phyloP scores from a whole-genome alignment of 495 filamentous ascomycete species.

The Aspergillus avenaceus region DNA sequence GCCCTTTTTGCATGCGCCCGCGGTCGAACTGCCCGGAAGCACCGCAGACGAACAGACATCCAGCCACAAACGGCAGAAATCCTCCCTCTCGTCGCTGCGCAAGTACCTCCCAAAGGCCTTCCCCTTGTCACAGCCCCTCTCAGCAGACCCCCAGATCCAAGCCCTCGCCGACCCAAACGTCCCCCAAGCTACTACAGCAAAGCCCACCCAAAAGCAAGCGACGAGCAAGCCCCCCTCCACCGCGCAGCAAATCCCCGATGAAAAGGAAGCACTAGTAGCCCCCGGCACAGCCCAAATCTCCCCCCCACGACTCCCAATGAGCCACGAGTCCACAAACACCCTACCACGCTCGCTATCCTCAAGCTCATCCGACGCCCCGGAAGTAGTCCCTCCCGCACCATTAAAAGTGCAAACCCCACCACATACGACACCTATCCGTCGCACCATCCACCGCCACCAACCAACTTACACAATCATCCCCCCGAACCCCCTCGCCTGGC shows the following conservation, averaged over 20 bases:
- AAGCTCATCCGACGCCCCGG: conserved; percentile 39
- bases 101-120: conserved; percentile 36
- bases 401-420: conserved; percentile 28
- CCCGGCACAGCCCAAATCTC: not conserved
- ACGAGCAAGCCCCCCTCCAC: not conserved
- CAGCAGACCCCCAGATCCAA: conserved; percentile 40
- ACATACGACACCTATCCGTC: conserved; percentile 18
- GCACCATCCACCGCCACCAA: conserved; percentile 6
- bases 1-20: conserved; percentile 7
- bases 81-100: conserved; percentile 35
- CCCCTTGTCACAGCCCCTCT: conserved; percentile 28
- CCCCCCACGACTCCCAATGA: conserved; percentile 5
- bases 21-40: conserved; percentile 20
- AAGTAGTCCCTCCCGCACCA: conserved; percentile 27
- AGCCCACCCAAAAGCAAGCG: conserved; percentile 33
- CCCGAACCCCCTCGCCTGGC: conserved; percentile 19
- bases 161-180: conserved; percentile 33
- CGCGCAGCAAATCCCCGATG: not conserved
- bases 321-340: not conserved
- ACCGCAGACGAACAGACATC: conserved; percentile 16
- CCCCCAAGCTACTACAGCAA: conserved; percentile 23
- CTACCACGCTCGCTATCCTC: conserved; percentile 30
- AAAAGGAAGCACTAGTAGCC: not conserved
- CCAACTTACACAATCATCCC: conserved; percentile 30
- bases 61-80: conserved; percentile 32